Evolutionary conservation across 169 alveolate species (phyloP), one percentile per base, ranked within the genome.

Genomic region (Amoebophrya sp.): DNA sequence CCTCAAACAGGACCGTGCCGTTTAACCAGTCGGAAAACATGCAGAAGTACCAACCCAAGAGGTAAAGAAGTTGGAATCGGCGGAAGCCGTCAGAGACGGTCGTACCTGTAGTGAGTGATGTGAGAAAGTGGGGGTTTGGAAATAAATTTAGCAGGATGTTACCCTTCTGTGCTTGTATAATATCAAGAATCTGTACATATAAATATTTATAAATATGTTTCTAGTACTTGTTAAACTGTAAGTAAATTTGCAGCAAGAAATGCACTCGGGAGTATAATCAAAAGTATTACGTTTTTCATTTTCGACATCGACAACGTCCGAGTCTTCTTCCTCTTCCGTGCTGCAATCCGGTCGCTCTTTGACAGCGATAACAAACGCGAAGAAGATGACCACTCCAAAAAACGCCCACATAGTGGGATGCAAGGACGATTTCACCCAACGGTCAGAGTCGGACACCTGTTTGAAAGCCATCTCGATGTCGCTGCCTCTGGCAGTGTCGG

Each of bases 261-360:
- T 14, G 76, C 76, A 53, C 76, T 23, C n/a, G 76, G n/a, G 76
- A 23, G 23, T 23, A 53, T 10, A 53, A 53, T 53, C 23, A 53
- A 53, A 53, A 14, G 10, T 53, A 10, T 10, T 53, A 53, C 76
- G n/a, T 53, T 53, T 23, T 23, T 65, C 33, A 0, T 1, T 36
- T 18, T 65, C 83, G 36, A 65, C 26, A 26, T 65, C 83, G 36
- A 18, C 26, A 26, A 65, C 83, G 33, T 1, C 83, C n/a, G 18
- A 29, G 38, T 0, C 26, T 26, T 26, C 83, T 1, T 1, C 83
- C n/a, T 65, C 83, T 6, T 65, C 83, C 83, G 18, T 65, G 3
- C 36, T 36, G 83, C 83, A 65, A 36, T 65, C 83, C 83, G 83
- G 83, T 0, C 83, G 83, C 33, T 65, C 83, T 36, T 65, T 65